Percentiles rank a stretch among this genome's conserved stretches.
Evolutionary conservation across 495 filamentous ascomycete species (phyloP).

Genomic region (Neurospora intermedia): DNA sequence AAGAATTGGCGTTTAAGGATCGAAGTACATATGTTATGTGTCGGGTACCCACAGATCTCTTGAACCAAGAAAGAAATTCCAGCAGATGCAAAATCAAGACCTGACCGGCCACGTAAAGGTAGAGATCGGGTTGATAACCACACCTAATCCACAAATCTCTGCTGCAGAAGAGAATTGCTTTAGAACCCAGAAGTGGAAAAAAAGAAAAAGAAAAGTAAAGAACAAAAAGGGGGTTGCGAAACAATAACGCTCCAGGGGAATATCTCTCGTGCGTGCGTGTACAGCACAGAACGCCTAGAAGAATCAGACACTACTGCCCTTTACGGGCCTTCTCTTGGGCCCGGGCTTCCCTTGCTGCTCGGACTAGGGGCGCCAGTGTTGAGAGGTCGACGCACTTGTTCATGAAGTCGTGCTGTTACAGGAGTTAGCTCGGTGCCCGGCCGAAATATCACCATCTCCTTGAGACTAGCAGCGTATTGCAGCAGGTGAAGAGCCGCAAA

Average conservation of each 20-base stretch:
- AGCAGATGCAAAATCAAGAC: not conserved
- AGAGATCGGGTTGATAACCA: not conserved
- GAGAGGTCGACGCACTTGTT: slow-evolving; percentile 58
- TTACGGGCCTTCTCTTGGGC: slow-evolving; percentile 75
- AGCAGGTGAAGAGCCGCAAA: not conserved
- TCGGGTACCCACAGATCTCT: not conserved
- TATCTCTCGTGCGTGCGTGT: not conserved
- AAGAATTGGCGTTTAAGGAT: not conserved
- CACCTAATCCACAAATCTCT: not conserved
- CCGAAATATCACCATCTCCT: not conserved
- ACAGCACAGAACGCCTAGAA: slow-evolving; percentile 1
- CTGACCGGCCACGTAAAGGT: not conserved
- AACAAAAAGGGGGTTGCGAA: not conserved
- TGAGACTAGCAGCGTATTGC: slow-evolving; percentile 18
- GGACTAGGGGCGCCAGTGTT: slow-evolving; percentile 65
- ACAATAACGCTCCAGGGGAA: not conserved
- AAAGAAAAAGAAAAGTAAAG: not conserved
- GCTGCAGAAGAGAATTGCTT: not conserved
- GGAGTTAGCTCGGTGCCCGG: not conserved
- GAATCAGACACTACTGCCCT: slow-evolving; percentile 24
- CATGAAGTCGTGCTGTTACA: slow-evolving; percentile 81
- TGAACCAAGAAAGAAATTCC: not conserved
- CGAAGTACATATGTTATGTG: not conserved
- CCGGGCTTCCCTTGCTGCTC: slow-evolving; percentile 70
- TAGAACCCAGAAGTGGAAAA: not conserved